Base-by-base conservation (phyloP, 164 flowering plant species). In the Umbilicus rupestris region DNA sequence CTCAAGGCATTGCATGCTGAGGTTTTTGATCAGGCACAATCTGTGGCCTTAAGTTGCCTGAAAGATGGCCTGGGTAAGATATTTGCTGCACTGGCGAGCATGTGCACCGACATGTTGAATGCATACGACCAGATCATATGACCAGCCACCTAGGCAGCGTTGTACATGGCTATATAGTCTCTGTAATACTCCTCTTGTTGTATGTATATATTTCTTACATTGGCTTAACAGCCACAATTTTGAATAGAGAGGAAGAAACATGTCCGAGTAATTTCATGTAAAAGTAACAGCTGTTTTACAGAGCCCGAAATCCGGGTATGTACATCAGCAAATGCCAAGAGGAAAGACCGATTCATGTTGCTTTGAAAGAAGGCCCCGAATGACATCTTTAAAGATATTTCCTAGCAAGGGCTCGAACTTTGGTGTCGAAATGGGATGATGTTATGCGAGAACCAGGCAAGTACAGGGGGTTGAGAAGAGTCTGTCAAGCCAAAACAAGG, bases 371-470 rank as follows among this genome's bases (percentile, higher is more conserved):
- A 49, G 55, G 9, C 9, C 11, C 11, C 20, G 10, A 49, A 60
- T 29, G 37, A 22, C n/a, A n/a, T 30, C 29, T 31, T 26, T 60
- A 60, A 31, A 91, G 80, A 73, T 87, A 89, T 57, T 86, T 91
- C 70, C 97, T 79, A 50, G 97, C 96, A 70, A 91, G 92, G 28
- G 93, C 91, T 63, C 97, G 82, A 26, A 91, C 97, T 82, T 91
- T 88, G 20, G 97, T 91, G 68, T 91, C 96, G 64, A 89, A 91
- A 75, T 89, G 96, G 0, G 93, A 83, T 12, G 96, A 91, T 39
- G 92, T 75, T 19, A 91, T 79, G 69, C 90, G 97, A 20, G 96
- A 87, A 15, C 97, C 96, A 44, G 96, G 93, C 64, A 91, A 66
- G 73, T 89, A 89, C 22, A 91, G 84, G 11, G 97, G 97, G 70